Evolutionary conservation across 768 basidiomycete genomes (phyloP).

Genomic region (Mycena pura): DNA sequence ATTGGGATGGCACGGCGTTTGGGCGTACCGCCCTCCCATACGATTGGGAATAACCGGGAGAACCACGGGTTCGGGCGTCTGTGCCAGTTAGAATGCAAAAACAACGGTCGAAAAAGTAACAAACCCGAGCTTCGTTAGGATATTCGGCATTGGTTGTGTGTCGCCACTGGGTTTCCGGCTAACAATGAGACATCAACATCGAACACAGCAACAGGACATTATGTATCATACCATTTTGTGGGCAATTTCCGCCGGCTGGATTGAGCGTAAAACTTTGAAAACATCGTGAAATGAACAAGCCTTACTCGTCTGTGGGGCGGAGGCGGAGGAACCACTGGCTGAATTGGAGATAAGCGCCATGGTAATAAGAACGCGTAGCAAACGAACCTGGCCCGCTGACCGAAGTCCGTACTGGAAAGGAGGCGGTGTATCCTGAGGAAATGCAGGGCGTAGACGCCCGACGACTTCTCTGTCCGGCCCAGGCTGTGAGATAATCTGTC

Average conservation of each 20-base stretch:
- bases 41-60: constrained; percentile 17
- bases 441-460: not conserved
- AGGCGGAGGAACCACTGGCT: not conserved
- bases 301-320: not conserved
- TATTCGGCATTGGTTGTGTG: not conserved
- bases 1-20: constrained; percentile 24
- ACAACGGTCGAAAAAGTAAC: not conserved
- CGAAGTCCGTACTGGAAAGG: constrained; percentile 14
- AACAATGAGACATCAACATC: too few species aligned
- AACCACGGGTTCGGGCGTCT: too few species aligned
- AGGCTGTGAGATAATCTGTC: constrained; percentile 8
- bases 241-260: too few species aligned
- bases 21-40: constrained; percentile 26
- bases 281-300: not conserved
- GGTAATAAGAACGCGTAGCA: too few species aligned
- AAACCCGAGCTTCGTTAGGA: not conserved
- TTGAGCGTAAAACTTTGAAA: not conserved
- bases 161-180: not conserved
- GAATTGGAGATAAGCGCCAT: too few species aligned
- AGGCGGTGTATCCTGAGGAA: not conserved
- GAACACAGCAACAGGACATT: too few species aligned
- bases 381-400: constrained; percentile 4
- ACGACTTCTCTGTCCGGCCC: constrained; percentile 3
- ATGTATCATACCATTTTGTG: too few species aligned
- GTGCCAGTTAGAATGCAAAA: not conserved